Base-by-base conservation (phyloP, 2,329 filamentous ascomycete species). In the Stachybotrys echinatus region DNA sequence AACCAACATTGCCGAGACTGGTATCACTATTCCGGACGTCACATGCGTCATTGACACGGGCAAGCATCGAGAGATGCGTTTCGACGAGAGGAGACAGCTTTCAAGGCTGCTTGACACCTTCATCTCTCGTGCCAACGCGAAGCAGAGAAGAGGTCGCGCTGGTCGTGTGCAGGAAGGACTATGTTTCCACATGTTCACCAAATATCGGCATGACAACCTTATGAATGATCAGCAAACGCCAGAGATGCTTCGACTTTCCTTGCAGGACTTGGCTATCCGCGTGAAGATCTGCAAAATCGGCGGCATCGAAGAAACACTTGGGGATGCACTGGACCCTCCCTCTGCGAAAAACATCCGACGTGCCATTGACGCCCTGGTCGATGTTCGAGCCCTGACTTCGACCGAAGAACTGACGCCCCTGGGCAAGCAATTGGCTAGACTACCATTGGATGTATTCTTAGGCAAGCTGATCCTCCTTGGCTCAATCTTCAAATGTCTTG, bases 261-360 rank as follows among this genome's bases (percentile, higher is more conserved):
- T 99, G 12, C 94, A 99, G 67, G 94, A 99, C 62, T 76, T 99
- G 12, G 91, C 95, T 5, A 92, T 99, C 65, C 85, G 94, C 8
- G 92, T 97, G 56, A 99, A 99, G 71, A 96, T 96, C 43, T 99
- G 92, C 75, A 95, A 95, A 62, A 81, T 99, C 42, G 94, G 94
- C 12, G 87, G 89, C 39, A 95, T 97, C 48, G 92, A 97, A 64
- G 83, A 92, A 58, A 96, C 92, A 0, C 76, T 99, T 10, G 81
- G 87, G 20, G 84, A 92, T 66, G 94, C 94, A 4, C 76, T 99
- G 17, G 94, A 99, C 63, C 87, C 92, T 1, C 94, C 94, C 0
- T 92, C 88, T 0, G 78, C 88, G 1, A 95, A 92, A 71, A 99
- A 97, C 58, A 95, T 99, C 45, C 86, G 90, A 21, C 84, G 92